Evolutionary conservation across 2,329 filamentous ascomycete genomes (phyloP), one percentile per base, ranked within the genome.

Genomic region (Xylariaceae sp.): DNA sequence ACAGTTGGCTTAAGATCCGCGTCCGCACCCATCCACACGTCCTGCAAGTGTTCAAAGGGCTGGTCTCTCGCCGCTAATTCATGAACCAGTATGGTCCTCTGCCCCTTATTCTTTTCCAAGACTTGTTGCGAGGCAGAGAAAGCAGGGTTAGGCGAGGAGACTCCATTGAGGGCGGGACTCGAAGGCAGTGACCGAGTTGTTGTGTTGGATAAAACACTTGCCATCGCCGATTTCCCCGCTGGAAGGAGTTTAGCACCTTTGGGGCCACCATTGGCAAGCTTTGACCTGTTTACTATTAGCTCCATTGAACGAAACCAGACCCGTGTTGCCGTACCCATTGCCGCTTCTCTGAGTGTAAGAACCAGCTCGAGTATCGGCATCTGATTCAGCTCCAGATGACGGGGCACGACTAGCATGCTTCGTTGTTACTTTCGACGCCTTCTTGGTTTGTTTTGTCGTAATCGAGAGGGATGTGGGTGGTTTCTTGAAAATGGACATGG

Each of bases 61-160:
- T 77, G 75, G 11, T 84, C 79, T 53, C 75, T 72, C 6, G 81
- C 76, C 26, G 84, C 84, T 16, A 87, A 71, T 59, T 85, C 80
- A 66, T 87, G 84, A 23, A 87, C 81, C 16, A 87, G 72, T 20
- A 79, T 73, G 50, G 69, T 74, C 63, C 78, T 75, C 55, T 77
- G 76, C 45, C 79, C 80, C 66, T 83, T 83, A 33, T 79, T 77
- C 60, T 78, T 75, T 62, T 82, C 79, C 29, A 79, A 65, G 26
- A 77, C 70, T 58, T 81, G 76, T 55, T 83, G 77, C 1, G 81
- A 78, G 15, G 80, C 74, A 9, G 77, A 78, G 20, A 77, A 72
- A 8, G 74, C 75, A 1, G 80, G 77, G 3, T 77, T 79, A 0
- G 83, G 83, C 2, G 84, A 86, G 18, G 74, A 74, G 9, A 77